Evolutionary conservation across 805 yeast species (phyloP), one percentile per base, ranked within the genome.

Genomic region (Blastobotrys chiropterorum): DNA sequence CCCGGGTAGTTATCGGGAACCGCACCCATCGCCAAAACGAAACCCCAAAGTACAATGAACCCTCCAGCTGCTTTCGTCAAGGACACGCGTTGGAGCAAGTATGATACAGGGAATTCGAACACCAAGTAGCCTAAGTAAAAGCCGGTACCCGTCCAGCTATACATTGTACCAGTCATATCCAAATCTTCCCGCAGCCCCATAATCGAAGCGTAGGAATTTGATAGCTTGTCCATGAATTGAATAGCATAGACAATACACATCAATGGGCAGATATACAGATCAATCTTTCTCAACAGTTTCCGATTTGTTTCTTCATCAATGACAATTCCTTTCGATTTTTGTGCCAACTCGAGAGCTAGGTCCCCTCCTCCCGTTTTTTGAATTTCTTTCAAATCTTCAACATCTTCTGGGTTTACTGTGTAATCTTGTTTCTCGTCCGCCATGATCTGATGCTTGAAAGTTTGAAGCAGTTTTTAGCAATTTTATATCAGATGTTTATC

Each of bases 51-150:
- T n/a, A 81, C 59, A 40, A 83, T 74, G 53, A 75, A 74, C 1
- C 65, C 54, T 6, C 79, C 69, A 3, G 77, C 70, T 2, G 80
- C 66, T 56, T 78, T 80, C 2, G 81, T 74, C 56, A 84, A 72
- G 2, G 83, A 85, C 48, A 81, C 75, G 50, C 70, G 71, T 63
- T 85, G 90, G 20, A 81, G 61, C 1, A 74, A 47, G 46, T 68
- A 60, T 7, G 72, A 64, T 2, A 77, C 73, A 2, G 82, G 78
- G 51, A 77, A 67, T 57, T 80, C 83, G 59, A 80, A 82, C 6
- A 69, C 70, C 47, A 85, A 63, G 62, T 83, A 85, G 2, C 90
- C 90, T 34, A 85, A 62, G 60, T 81, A 82, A 57, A 81, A 82
- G 6, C 80, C 74, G 1, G 83, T 73, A n/a, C 83, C 79, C n/a